A percentile compares a stretch with the other conserved stretches of the same genome.
Conservation (phyloP, 495 filamentous ascomycete species). For the Usnea hakonensis region DNA sequence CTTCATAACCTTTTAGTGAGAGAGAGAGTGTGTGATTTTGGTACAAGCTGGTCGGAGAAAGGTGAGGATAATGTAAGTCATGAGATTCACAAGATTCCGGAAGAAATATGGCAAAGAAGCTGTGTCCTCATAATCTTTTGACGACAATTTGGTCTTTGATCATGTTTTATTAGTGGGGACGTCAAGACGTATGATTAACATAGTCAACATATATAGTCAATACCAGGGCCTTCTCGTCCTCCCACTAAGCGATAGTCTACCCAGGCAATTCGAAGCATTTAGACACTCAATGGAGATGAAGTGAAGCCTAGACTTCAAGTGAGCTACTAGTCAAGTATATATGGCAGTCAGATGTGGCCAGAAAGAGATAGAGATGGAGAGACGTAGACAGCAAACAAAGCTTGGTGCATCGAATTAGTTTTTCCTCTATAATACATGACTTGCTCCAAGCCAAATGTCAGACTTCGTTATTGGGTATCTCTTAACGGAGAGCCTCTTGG, state of each 20-base stretch:
- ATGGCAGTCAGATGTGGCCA: background rate
- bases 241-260: too few species aligned
- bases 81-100: background rate
- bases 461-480: background rate
- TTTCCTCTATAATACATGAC: background rate
- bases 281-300: background rate
- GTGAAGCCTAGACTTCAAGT: too few species aligned
- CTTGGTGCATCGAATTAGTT: background rate
- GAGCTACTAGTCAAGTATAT: background rate
- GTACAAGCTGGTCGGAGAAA: too few species aligned
- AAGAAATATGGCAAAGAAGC: background rate
- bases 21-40: too few species aligned
- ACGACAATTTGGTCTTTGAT: background rate
- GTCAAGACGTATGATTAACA: background rate
- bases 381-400: background rate
- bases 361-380: too few species aligned
- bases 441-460: background rate
- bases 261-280: background rate
- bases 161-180: background rate
- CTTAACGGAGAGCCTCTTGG: background rate
- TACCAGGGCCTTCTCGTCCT: too few species aligned
- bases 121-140: background rate
- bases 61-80: background rate
- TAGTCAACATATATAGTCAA: too few species aligned
- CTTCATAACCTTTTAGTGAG: too few species aligned